Conservation (phyloP, 495 filamentous ascomycete species). For the Lasiosphaeria hispida region DNA sequence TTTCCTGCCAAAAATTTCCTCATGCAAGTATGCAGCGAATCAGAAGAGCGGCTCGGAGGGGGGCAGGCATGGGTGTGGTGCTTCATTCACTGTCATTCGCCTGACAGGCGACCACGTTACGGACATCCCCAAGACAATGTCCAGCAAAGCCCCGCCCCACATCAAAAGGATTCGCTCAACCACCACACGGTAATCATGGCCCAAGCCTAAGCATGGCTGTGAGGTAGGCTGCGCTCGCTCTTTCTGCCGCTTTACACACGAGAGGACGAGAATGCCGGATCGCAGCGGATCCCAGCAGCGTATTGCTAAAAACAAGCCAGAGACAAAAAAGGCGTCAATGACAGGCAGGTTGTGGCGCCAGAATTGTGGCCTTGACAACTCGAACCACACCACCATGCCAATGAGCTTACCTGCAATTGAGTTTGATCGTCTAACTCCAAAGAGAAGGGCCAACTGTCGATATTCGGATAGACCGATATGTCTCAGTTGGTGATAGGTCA, state of each 20-base stretch:
- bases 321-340: neutral
- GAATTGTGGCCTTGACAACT: neutral
- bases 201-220: no score
- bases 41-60: neutral
- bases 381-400: neutral
- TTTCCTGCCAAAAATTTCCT: neutral
- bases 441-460: no score
- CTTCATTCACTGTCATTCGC: slow-evolving; percentile 11
- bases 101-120: slow-evolving; percentile 15
- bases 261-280: no score
- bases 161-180: slow-evolving; percentile 7
- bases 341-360: neutral
- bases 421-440: no score
- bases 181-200: neutral
- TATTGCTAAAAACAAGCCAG: neutral
- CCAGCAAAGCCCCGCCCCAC: slow-evolving; percentile 19
- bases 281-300: neutral
- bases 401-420: neutral
- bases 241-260: no score
- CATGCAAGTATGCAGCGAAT: slow-evolving; percentile 5
- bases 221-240: no score
- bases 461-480: no score
- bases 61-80: neutral
- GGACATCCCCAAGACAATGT: slow-evolving; percentile 38
- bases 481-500: no score